These are phyloP conservation scores for Penicillium sp. DNA, from an alignment of 2,329 filamentous ascomycete genomes.

Conservation along the genomic window DNA sequence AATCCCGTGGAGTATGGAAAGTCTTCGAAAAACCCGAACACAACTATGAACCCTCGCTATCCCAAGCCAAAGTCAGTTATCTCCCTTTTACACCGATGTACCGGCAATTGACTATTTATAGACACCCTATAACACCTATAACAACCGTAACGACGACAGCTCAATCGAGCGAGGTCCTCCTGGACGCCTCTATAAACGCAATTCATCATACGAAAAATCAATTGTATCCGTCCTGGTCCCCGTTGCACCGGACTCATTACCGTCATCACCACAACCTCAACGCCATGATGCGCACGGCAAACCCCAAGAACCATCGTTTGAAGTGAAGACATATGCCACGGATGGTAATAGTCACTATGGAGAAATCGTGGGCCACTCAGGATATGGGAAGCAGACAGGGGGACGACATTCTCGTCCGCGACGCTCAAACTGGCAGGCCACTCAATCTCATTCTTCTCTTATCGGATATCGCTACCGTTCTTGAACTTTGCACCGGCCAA, in stretches of 20 bases:
- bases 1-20: constrained; percentile 4
- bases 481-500: constrained; percentile 3
- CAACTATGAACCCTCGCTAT: neutral
- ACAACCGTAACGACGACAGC: neutral
- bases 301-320: neutral
- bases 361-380: constrained; percentile 1
- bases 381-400: neutral
- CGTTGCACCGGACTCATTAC: neutral
- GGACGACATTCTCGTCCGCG: neutral
- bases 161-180: neutral
- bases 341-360: constrained; percentile 4
- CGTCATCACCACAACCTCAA: neutral
- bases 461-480: constrained; percentile 11
- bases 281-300: neutral
- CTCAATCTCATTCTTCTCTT: constrained; percentile 10
- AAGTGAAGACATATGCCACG: neutral
- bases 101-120: neutral
- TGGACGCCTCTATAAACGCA: constrained; percentile 3
- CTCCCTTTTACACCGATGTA: neutral
- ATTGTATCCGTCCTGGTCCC: constrained; percentile 14
- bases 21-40: constrained; percentile 4
- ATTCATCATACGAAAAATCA: constrained; percentile 2
- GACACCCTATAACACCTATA: neutral
- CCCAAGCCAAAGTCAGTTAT: constrained; percentile 8
- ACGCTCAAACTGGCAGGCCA: neutral